Conservation (phyloP, 1,139 yeast species). For the Kodamaea sp. region DNA sequence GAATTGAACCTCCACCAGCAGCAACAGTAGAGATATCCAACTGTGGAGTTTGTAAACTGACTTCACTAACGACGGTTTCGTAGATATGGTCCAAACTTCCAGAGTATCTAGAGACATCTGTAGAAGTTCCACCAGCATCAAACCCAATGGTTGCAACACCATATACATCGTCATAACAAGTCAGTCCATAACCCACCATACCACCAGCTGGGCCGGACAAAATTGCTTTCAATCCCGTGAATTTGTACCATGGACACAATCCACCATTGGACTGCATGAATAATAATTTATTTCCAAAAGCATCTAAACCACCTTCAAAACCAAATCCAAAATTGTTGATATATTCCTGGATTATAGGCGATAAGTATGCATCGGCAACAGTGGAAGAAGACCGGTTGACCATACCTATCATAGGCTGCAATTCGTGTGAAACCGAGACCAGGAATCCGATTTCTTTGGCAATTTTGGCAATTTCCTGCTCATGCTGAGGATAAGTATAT, state of each 20-base stretch:
- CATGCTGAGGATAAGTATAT: conserved; percentile 44
- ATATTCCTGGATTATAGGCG: conserved; percentile 39
- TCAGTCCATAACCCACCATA: conserved; percentile 50
- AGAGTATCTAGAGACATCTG: conserved; percentile 46
- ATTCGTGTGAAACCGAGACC: conserved; percentile 42
- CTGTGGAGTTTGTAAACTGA: conserved; percentile 47
- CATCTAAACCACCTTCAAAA: conserved; percentile 44
- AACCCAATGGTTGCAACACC: conserved; percentile 45
- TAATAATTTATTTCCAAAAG: conserved; percentile 43
- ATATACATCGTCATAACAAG: conserved; percentile 37
- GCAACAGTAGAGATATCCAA: conserved; percentile 50
- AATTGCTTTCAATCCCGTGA: conserved; percentile 49
- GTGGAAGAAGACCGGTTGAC: conserved; percentile 47
- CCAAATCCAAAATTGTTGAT: conserved; percentile 41
- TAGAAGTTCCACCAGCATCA: conserved; percentile 51
- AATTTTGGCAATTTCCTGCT: conserved; percentile 35
- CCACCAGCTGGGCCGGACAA: conserved; percentile 56
- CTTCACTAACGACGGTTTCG: conserved; percentile 47
- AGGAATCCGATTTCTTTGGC: conserved; percentile 38
- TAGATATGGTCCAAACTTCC: conserved; percentile 44
- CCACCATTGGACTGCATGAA: conserved; percentile 55
- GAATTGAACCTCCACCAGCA: conserved; percentile 50
- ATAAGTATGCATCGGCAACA: conserved; percentile 47
- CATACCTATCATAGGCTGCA: conserved; percentile 49
- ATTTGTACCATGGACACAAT: conserved; percentile 49